Base-by-base conservation (phyloP, 257 asterid genomes). In the Ehretia macrophylla region DNA sequence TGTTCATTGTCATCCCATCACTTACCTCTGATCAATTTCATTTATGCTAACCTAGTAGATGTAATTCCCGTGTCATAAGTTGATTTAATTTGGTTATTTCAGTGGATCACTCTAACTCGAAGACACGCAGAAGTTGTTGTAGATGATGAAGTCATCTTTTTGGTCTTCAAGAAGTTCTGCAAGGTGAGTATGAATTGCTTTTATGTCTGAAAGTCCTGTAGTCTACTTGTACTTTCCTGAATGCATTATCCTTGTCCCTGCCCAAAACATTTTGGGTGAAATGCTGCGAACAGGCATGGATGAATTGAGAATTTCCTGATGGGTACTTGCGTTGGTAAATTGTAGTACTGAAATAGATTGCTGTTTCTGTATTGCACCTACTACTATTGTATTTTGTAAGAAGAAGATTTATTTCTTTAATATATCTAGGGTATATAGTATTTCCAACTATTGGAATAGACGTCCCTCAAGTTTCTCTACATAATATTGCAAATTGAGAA, bases 101-200 rank as follows among this genome's bases (percentile, higher is more conserved):
- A 93, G 99, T 93, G 99, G 99, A 88, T 93, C 74, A 58, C 92
- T 70, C 78, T 93, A 59, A 74, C 72, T 62, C 85, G 99, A 59
- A 74, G 80, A 49, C 99, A 93, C 46, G 95, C 92, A 37, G 90
- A 85, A 73, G 80, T 83, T 62, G 69, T 89, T 32, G 90, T 85
- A 18, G 88, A 82, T 69, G 99, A 93, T 74, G 87, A 81, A 58
- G 59, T 74, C 38, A 71, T 89, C 51, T 76, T 85, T 68, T 80
- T 88, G 18, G 68, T 79, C 65, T 93, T 93, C 83, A 64, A 60
- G 75, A 86, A 75, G 84, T 80, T 77, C 62, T 93, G 99, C 81
- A 88, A 83, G 99, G 99, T 86, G 63, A 60, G 53, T 49, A 42
- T 54, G 42, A 21, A 27, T 17, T 38, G 4, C 16, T 10, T 20